A percentile compares a stretch with the other conserved stretches of the same genome.
These are phyloP conservation scores for Suhomyces chickasaworum DNA, from an alignment of 1,139 yeast species.

Conservation along the genomic window DNA sequence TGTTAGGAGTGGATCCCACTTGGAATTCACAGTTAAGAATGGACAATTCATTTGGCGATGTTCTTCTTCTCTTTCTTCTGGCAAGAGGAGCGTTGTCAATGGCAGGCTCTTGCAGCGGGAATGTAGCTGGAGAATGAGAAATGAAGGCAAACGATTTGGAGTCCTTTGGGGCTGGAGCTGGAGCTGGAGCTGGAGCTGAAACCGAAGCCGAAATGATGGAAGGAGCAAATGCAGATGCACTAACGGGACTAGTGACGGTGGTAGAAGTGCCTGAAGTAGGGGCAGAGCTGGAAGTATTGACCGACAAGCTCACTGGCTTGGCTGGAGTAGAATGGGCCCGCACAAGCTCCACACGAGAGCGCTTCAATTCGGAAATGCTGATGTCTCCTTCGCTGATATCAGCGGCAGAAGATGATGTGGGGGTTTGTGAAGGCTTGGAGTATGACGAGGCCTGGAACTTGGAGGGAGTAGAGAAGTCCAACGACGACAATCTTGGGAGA, in stretches of 20 bases:
- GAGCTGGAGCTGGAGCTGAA: constrained; percentile 1
- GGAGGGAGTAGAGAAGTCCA: constrained; percentile 18
- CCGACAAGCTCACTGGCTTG: background rate
- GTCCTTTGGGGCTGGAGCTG: constrained; percentile 5
- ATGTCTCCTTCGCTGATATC: constrained; percentile 20
- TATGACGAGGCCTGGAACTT: constrained; percentile 2
- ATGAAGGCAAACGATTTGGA: constrained; percentile 73
- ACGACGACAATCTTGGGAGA: constrained; percentile 9
- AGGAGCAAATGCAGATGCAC: background rate
- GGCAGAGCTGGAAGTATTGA: constrained; percentile 1
- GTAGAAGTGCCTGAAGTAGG: constrained; percentile 1
- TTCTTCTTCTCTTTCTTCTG: constrained; percentile 91
- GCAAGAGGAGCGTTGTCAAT: constrained; percentile 90
- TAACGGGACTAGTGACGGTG: background rate
- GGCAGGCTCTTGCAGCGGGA: constrained; percentile 78
- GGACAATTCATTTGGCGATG: constrained; percentile 81
- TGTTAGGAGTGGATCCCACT: constrained; percentile 79
- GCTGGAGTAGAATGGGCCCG: constrained; percentile 3
- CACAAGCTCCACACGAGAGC: constrained; percentile 6
- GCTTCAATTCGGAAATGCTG: constrained; percentile 18
- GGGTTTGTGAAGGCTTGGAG: constrained; percentile 2
- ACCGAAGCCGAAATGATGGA: background rate
- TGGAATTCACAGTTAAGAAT: constrained; percentile 80
- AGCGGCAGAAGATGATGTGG: constrained; percentile 11
- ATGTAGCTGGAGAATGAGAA: constrained; percentile 86